Evolutionary conservation across 192 early-diverging fungal species (phyloP), one percentile per base, ranked within the genome.

Genomic region (Podila horticola): DNA sequence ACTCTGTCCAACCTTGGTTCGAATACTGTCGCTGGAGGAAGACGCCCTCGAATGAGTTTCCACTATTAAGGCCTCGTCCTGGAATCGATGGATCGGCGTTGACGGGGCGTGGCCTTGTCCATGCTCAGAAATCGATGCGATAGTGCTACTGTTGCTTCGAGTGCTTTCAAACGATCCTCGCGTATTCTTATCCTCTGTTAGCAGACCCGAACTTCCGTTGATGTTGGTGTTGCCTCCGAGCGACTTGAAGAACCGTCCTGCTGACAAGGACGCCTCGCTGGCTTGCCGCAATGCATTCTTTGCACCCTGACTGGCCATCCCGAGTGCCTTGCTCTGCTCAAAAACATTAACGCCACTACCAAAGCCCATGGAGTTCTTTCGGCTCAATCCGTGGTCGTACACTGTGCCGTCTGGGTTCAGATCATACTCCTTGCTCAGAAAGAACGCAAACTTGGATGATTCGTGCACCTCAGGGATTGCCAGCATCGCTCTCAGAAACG

Each of bases 171-270:
- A 81, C 2, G 77, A 81, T 12, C 71, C 77, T 11, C 77, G 24
- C 2, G 12, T 29, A 50, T 22, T 36, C 33, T 10, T 81, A 5
- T 55, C 24, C 20, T 55, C 52, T 24, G 24, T 8, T 24, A 26
- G 24, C 2, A 24, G 52, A 5, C 24, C 4, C 69, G 45, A n/a
- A 4, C 19, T 52, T 52, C 19, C 52, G 17, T 17, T 55, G 49
- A 61, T 64, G 29, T 49, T 64, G 17, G 26, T 58, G 15, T 45
- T 48, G 51, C 58, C 60, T 20, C 77, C 77, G 11, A 81, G 51
- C 4, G 77, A 81, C 67, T 81, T 81, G 71, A 81, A 81, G 41
- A 81, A 81, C 17, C 77, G 50, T 45, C 77, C 77, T 0, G 77
- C 77, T 2, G 77, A 55, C 19, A 81, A n/a, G 1, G 77, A 81